phyloP scores from a whole-genome alignment of 164 flowering plant genomes.

The Sextonia rubra region DNA sequence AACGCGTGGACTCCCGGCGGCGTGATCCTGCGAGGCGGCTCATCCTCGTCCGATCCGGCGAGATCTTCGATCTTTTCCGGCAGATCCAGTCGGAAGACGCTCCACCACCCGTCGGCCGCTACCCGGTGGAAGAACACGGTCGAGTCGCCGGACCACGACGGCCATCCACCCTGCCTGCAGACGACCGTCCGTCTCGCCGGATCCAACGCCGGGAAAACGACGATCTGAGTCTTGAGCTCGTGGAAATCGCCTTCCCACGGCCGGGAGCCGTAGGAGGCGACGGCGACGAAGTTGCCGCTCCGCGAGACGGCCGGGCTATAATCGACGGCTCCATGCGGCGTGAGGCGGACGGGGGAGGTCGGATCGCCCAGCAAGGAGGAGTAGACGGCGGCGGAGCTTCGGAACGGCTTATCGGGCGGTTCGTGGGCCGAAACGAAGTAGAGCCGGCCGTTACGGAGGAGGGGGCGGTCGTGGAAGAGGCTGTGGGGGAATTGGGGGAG shows the following conservation, averaged over 20 bases:
- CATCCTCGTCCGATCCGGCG: background rate
- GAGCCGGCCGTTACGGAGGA: slow-evolving; percentile 31
- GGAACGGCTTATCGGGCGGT: slow-evolving; percentile 36
- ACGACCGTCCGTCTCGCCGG: slow-evolving; percentile 39
- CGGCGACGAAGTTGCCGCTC: slow-evolving; percentile 61
- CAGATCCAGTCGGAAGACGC: slow-evolving; percentile 55
- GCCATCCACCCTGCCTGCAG: slow-evolving; percentile 73
- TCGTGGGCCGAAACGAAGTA: slow-evolving; percentile 78
- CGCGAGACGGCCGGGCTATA: slow-evolving; percentile 72
- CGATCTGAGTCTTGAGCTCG: slow-evolving; percentile 61
- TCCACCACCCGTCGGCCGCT: slow-evolving; percentile 93
- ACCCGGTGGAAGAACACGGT: slow-evolving; percentile 65
- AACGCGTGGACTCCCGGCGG: slow-evolving; percentile 81
- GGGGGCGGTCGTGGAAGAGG: slow-evolving; percentile 76
- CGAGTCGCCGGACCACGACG: slow-evolving; percentile 77
- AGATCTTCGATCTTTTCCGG: slow-evolving; percentile 16
- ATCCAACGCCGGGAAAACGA: slow-evolving; percentile 51
- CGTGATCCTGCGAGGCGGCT: slow-evolving; percentile 42
- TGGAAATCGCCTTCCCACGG: slow-evolving; percentile 76
- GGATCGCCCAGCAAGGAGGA: slow-evolving; percentile 20
- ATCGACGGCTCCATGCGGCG: slow-evolving; percentile 59
- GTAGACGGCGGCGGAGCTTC: slow-evolving; percentile 74
- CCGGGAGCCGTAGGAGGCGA: slow-evolving; percentile 69
- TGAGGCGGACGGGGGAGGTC: slow-evolving; percentile 22
- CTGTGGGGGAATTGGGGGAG: slow-evolving; percentile 29